Evolutionary conservation across 2,329 filamentous ascomycete species (phyloP).

Genomic region (Colletotrichum tropicicola): DNA sequence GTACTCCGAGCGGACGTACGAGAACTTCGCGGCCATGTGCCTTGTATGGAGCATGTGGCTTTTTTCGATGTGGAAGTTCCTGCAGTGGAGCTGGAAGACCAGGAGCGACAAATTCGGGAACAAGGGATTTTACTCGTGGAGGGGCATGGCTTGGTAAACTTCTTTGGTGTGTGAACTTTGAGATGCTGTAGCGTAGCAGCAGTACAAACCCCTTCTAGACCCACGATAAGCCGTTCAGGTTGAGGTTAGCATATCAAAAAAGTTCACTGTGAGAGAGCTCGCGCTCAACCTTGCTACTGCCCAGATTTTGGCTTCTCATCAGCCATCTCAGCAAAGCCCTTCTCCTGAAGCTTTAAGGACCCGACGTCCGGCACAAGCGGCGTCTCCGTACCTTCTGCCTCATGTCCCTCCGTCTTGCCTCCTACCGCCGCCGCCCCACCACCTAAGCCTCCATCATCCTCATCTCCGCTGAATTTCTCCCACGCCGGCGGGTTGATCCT

Average conservation of each 20-base stretch:
- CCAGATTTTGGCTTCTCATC: conserved; percentile 38
- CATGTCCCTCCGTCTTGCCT: too few species aligned
- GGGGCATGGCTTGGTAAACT: too few species aligned
- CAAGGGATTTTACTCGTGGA: too few species aligned
- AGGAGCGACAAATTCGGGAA: too few species aligned
- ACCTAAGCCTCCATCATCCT: not conserved
- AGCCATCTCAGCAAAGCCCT: conserved; percentile 58
- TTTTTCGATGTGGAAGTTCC: too few species aligned
- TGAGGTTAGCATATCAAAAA: not conserved
- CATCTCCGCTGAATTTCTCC: conserved; percentile 57
- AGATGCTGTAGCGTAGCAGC: too few species aligned
- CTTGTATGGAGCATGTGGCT: too few species aligned
- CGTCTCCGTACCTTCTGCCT: conserved; percentile 58
- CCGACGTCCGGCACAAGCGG: conserved; percentile 55
- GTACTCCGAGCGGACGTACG: too few species aligned
- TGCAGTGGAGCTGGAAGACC: too few species aligned
- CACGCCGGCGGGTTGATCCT: conserved; percentile 76
- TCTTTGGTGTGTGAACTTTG: too few species aligned
- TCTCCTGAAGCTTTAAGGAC: conserved; percentile 61
- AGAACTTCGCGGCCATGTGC: too few species aligned
- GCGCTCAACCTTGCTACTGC: not conserved
- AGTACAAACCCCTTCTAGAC: too few species aligned
- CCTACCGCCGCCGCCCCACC: conserved; percentile 42
- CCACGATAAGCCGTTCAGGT: not conserved
- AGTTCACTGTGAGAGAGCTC: not conserved